Evolutionary conservation across 176 grass and related monocot species (phyloP).

Genomic region (Canna indica): DNA sequence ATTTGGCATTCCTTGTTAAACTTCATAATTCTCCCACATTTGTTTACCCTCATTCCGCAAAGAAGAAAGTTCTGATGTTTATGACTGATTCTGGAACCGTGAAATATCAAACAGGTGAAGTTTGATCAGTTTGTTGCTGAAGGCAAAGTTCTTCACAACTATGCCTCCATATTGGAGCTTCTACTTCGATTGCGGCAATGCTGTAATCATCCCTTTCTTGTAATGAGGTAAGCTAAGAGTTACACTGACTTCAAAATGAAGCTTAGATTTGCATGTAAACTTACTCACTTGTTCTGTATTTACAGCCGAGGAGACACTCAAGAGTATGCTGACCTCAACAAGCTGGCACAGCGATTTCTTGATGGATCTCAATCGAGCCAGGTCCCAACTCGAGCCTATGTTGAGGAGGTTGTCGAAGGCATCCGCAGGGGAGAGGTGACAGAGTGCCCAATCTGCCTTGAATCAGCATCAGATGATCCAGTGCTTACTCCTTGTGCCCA

Average conservation of each 20-base stretch:
- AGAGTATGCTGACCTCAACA: constrained; percentile 49
- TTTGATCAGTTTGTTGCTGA: constrained; percentile 79
- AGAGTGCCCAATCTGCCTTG: constrained; percentile 87
- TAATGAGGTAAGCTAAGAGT: constrained; percentile 51
- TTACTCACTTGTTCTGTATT: constrained; percentile 1
- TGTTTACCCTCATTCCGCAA: neutral
- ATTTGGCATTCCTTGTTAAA: neutral
- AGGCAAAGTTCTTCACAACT: constrained; percentile 82
- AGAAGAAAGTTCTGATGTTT: neutral
- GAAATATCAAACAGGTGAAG: constrained; percentile 40
- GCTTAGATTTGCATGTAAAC: neutral
- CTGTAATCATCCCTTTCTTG: constrained; percentile 90
- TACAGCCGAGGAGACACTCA: constrained; percentile 52
- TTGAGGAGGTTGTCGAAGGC: constrained; percentile 73
- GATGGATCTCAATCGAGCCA: constrained; percentile 25
- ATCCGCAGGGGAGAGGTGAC: constrained; percentile 47
- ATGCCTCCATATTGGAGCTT: constrained; percentile 77
- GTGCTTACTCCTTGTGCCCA: constrained; percentile 72
- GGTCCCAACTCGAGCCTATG: constrained; percentile 35
- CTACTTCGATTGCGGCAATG: constrained; percentile 80
- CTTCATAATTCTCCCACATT: neutral
- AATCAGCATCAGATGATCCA: constrained; percentile 80
- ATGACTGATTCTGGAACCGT: neutral
- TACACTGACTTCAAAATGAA: neutral
- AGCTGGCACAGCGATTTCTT: constrained; percentile 60